phyloP scores from a whole-genome alignment of 805 yeast species.

The Blastobotrys americana region DNA sequence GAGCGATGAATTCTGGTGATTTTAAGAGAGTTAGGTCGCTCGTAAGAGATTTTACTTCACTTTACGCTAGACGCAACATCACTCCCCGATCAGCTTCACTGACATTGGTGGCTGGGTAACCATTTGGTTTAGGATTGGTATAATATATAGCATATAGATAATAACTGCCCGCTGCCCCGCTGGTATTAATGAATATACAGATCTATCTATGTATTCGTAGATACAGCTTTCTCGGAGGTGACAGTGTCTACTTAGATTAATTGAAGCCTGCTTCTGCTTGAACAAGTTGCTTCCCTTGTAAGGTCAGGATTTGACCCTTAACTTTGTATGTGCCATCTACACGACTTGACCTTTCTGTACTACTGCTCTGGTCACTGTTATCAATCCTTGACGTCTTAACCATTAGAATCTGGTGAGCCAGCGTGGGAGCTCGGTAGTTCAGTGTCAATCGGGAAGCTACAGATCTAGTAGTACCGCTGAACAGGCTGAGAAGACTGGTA shows the following conservation, averaged over 20 bases:
- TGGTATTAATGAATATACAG: too few relatives aligned
- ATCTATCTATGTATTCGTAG: too few relatives aligned
- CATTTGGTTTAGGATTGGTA: too few relatives aligned
- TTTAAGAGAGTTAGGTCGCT: slow-evolving; percentile 65
- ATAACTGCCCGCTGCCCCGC: too few relatives aligned
- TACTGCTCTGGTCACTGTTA: too few relatives aligned
- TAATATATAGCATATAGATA: too few relatives aligned
- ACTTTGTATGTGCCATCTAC: slow-evolving; percentile 3
- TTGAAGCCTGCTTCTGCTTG: slow-evolving; percentile 15
- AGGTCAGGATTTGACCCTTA: slow-evolving; percentile 44
- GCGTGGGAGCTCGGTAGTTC: slow-evolving; percentile 61
- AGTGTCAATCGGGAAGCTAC: slow-evolving; percentile 27
- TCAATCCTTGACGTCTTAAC: slow-evolving; percentile 43
- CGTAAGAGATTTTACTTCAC: slow-evolving; percentile 67
- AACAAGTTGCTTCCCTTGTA: slow-evolving; percentile 50
- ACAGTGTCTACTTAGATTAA: too few relatives aligned
- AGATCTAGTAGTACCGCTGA: slow-evolving; percentile 8
- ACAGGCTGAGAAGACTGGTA: background rate
- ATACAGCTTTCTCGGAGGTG: too few relatives aligned
- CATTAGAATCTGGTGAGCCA: slow-evolving; percentile 70
- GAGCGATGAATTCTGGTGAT: slow-evolving; percentile 47
- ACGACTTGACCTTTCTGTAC: too few relatives aligned
- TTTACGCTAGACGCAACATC: slow-evolving; percentile 77
- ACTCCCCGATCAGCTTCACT: slow-evolving; percentile 41
- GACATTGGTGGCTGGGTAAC: too few relatives aligned